Base-by-base conservation (phyloP, 2,329 filamentous ascomycete genomes). In the Trichoderma arundinaceum region DNA sequence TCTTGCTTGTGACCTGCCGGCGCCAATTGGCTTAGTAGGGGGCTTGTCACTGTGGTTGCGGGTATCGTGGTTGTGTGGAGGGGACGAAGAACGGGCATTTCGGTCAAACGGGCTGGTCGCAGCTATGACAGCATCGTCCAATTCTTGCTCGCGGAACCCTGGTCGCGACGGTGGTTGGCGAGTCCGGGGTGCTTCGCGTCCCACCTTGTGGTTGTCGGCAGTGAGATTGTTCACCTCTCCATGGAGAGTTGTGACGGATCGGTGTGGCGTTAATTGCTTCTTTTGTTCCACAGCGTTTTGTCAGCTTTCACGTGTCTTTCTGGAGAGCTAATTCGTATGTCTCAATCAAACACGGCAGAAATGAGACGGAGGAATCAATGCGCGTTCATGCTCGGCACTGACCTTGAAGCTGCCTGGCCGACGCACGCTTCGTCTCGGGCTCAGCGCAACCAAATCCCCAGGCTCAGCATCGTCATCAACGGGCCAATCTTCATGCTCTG, bases 1-100 rank as follows among this genome's bases (percentile, higher is more conserved):
- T 43, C 38, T 81, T 66, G 66, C 68, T 33, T 69, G 67, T 61
- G 65, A 38, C 15, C 41, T 53, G 54, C 4, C 48, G 58, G 70
- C 65, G 39, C 54, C 65, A 44, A 67, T 57, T 59, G 69, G 66
- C 67, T 68, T 64, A 52, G 68, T 61, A 41, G 67, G 69, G 65
- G 62, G 70, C 39, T 69, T 70, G 64, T 64, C 56, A 62, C 38
- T 68, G 5, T 15, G 13, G 49, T 33, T 43, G 38, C 12, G 38
- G 17, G 60, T 54, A 28, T 63, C 49, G 48, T 38, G n/a, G 19
- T 48, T 22, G 13, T 53, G 60, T 38, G 39, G 49, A 54, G 48
- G n/a, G n/a, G 58, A 43, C 15, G 48, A 32, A 49, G 59, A 63
- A 46, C 32, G 59, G 44, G 49, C 59, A 44, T 63, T 38, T 53